Evolutionary conservation across 2,329 filamentous ascomycete genomes (phyloP), one percentile per base, ranked within the genome.

Genomic region (Rutstroemia sp.): DNA sequence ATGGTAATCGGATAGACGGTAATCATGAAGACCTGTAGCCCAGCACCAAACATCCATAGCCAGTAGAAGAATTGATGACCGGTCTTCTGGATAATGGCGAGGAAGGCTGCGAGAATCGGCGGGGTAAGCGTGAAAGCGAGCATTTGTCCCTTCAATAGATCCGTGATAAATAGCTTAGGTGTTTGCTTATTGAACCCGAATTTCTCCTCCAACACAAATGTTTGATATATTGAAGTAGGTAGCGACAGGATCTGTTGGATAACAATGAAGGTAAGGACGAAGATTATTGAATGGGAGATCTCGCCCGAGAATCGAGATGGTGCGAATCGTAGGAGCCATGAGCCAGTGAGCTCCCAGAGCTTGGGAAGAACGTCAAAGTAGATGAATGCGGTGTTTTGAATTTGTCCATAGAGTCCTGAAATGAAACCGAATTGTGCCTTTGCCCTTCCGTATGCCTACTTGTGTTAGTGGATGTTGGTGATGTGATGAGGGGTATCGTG

Each of bases 131-230:
- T 84, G 63, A 95, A 79, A 51, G 86, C 83, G 58, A 99, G 81
- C 64, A 89, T 79, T 72, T 96, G 91, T 34, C 87, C 85, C 79
- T 99, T 99, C 75, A 97, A 72, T 76, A 96, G 84, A 71, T 99
- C 94, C 66, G 83, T 88, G 53, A 96, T 70, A 79, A 92, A 99
- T 30, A 97, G 79, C 72, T 84, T 85, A 55, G 90, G 76, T 0
- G 94, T 97, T 78, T 96, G 91, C 77, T 99, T 99, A 75, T 99
- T 99, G 82, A 99, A 99, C 50, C 94, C 94, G 67, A 95, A 99
- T 70, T 90, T 88, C 75, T 96, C 92, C 73, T 99, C 94, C 56
- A 99, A 78, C 48, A 97, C 89, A 69, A 99, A 99, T 12, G 90
- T 94, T 75, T 92, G 86, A 78, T 97, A 99, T 72, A 96, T 84